These are phyloP conservation scores for Platanthera guangdongensis DNA, from an alignment of 106 monocot species.

Conservation along the genomic window DNA sequence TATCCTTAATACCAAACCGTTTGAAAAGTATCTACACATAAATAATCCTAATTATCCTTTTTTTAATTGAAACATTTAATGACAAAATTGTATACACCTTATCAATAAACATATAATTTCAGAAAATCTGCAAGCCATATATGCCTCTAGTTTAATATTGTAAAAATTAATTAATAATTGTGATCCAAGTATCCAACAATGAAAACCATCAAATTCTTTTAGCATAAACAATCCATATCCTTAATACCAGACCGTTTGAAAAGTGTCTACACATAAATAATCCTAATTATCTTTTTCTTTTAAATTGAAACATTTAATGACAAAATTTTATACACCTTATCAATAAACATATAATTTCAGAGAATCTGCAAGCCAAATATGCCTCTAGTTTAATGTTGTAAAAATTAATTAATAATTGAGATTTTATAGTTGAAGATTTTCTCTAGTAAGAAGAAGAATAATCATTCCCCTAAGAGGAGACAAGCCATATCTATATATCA, in stretches of 20 bases:
- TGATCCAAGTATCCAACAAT: neutral
- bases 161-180: neutral
- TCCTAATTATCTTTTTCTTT: neutral
- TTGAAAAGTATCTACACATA: neutral
- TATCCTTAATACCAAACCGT: neutral
- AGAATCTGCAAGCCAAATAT: neutral
- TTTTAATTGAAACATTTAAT: neutral
- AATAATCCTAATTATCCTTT: neutral
- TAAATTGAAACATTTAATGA: neutral
- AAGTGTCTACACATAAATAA: neutral
- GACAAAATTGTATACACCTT: neutral
- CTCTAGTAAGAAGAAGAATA: neutral
- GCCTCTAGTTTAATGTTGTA: neutral
- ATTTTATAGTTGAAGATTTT: neutral
- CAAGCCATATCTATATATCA: neutral
- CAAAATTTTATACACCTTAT: neutral
- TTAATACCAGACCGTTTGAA: neutral
- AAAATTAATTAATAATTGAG: neutral
- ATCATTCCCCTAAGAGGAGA: neutral
- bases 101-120: neutral
- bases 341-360: neutral
- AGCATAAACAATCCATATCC: neutral
- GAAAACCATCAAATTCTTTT: neutral
- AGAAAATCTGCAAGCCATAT: neutral
- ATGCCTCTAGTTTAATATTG: neutral